Base-by-base conservation (phyloP, 2,329 filamentous ascomycete species). In the Fusarium temperatum region DNA sequence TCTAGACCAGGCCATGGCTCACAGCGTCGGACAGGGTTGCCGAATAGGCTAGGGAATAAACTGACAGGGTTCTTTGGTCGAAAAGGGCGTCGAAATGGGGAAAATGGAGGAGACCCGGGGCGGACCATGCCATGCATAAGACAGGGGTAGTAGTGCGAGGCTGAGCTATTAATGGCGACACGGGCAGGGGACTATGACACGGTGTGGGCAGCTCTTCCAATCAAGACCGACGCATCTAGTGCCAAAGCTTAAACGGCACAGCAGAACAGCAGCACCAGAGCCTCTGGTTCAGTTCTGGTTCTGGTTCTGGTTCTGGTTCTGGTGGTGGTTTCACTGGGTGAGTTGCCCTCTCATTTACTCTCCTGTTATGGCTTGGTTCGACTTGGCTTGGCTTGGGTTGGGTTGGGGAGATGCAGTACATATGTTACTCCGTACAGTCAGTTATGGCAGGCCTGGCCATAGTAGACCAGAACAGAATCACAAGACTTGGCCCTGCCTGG, bases 231-330 rank as follows among this genome's bases (percentile, higher is more conserved):
- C 63, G 57, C 44, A 47, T 44, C 61, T 74, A 77, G 75, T 74
- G 57, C 62, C 36, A 62, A 76, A 77, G 73, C 68, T 76, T 77
- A 76, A 77, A 74, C 60, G 60, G 68, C 71, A 72, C 67, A 74
- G 63, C 50, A 72, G 44, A 38, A 38, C 14, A 36, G 20, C 30
- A 58, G 22, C 38, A 53, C 22, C 35, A 38, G 38, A 50, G 22
- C 54, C 56, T 35, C 32, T 35, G 32, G 26, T 26, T 26, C 26
- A 26, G 26, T 26, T 26, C 26, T 26, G 26, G 26, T 32, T 36
- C 41, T 50, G 24, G 38, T 51, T 30, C 28, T 35, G 30, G 30
- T 32, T 32, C 30, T 35, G 32, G 32, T 32, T 36, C 41, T 50
- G 24, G 38, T 51, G 51, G 28, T 67, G 44, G 62, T 66, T 59